These are phyloP conservation scores for Bothriochloa decipiens DNA, from an alignment of 176 grass and related monocot species.

Conservation along the genomic window DNA sequence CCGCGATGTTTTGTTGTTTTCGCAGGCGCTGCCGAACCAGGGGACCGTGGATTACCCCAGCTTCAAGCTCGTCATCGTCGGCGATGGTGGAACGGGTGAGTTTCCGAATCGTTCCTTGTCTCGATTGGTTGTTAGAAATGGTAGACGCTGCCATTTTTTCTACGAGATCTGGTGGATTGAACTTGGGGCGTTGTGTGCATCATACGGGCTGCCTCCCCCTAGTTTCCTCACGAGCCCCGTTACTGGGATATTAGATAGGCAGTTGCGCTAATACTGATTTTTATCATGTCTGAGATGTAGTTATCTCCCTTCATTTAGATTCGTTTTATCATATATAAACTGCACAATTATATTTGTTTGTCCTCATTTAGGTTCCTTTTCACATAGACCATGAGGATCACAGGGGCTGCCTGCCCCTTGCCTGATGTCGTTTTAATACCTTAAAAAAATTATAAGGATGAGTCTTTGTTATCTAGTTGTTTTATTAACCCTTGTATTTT, in stretches of 20 bases:
- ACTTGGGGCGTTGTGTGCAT: background rate
- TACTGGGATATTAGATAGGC: background rate
- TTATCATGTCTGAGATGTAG: background rate
- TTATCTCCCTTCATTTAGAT: background rate
- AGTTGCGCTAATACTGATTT: background rate
- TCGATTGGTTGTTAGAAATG: background rate
- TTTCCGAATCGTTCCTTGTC: background rate
- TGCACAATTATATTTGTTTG: no score
- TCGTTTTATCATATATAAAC: background rate
- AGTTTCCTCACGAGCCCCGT: background rate
- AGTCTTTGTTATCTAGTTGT: background rate
- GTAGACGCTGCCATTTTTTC: background rate
- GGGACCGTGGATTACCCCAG: constrained; percentile 80
- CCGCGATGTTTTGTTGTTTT: background rate
- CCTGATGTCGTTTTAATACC: background rate
- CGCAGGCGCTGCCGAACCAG: constrained; percentile 81
- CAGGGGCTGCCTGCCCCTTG: background rate
- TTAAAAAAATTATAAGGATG: background rate
- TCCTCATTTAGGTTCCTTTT: no score
- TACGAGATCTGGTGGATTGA: constrained; percentile 21
- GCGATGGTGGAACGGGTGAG: constrained; percentile 87
- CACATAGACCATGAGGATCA: background rate
- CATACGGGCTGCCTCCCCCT: background rate
- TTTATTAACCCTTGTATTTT: background rate
- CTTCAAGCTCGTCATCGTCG: constrained; percentile 92